Evolutionary conservation across 306 rosid species (phyloP).

Genomic region (Acacia acuminata): DNA sequence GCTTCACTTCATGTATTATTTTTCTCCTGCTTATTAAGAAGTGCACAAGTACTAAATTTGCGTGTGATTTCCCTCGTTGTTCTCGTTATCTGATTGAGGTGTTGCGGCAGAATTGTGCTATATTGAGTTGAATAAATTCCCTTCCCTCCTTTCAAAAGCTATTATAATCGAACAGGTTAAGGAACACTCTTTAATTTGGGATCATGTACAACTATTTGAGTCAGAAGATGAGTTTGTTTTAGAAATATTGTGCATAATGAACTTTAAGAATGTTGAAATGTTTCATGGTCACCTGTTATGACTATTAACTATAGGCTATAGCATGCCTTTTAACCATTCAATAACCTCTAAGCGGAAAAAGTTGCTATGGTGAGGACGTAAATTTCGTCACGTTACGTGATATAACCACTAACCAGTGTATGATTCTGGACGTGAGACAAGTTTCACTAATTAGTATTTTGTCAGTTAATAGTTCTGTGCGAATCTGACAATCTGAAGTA

Average conservation of each 20-base stretch:
- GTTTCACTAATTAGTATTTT: not conserved
- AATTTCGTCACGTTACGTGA: too few species aligned
- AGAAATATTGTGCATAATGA: not conserved
- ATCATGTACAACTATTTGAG: not conserved
- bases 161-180: not conserved
- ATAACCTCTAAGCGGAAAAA: not conserved
- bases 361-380: not conserved
- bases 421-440: not conserved
- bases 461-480: not conserved
- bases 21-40: not conserved
- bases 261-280: not conserved
- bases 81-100: constrained; percentile 2
- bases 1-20: not conserved
- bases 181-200: not conserved
- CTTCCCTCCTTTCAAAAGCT: not conserved
- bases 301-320: not conserved
- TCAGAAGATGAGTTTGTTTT: not conserved
- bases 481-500: not conserved
- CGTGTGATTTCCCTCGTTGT: not conserved
- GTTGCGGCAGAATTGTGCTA: not conserved
- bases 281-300: not conserved
- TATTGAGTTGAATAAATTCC: not conserved
- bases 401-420: not conserved
- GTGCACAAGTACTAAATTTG: not conserved
- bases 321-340: not conserved